Percentiles rank a stretch among this genome's conserved stretches.
Evolutionary conservation across 495 filamentous ascomycete genomes (phyloP).

Genomic region (Aspergillus biplanus): DNA sequence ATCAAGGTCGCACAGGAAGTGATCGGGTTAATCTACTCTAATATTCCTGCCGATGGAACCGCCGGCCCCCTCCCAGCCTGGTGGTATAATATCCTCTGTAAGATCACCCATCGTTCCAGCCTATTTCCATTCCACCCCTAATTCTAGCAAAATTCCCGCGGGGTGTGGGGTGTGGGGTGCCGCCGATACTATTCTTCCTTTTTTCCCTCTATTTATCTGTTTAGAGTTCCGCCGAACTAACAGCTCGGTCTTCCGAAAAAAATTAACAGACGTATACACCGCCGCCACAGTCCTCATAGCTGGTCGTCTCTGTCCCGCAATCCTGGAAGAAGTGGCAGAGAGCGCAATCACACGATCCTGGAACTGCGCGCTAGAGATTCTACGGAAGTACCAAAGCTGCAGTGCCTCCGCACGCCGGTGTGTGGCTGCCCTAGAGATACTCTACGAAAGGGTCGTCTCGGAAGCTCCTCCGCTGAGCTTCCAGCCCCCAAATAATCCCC

Average conservation of each 20-base stretch:
- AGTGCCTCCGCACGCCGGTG: conserved; percentile 42
- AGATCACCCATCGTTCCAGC: not conserved
- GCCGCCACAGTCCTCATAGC: conserved; percentile 46
- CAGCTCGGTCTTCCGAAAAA: not conserved
- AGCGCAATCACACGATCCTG: conserved; percentile 34
- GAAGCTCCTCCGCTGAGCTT: conserved; percentile 18
- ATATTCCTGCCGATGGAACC: conserved; percentile 37
- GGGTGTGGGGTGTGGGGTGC: too few relatives aligned
- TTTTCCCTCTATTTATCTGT: not conserved
- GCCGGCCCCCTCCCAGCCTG: conserved; percentile 43
- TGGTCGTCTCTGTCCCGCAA: conserved; percentile 35
- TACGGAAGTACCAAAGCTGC: conserved; percentile 41
- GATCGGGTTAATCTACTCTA: conserved; percentile 38
- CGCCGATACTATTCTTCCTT: not conserved
- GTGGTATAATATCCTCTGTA: conserved; percentile 49
- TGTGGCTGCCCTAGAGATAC: conserved; percentile 43
- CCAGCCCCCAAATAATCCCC: conserved; percentile 1
- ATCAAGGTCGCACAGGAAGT: conserved; percentile 43
- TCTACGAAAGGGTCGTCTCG: conserved; percentile 39
- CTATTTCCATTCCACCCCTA: not conserved
- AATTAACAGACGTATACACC: conserved; percentile 36
- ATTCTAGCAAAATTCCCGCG: too few relatives aligned
- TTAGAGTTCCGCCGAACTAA: not conserved
- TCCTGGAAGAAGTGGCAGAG: conserved; percentile 36
- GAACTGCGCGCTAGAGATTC: conserved; percentile 38